These are phyloP conservation scores for Kregervanrija fluxuum DNA, from an alignment of 805 yeast species.

Conservation along the genomic window DNA sequence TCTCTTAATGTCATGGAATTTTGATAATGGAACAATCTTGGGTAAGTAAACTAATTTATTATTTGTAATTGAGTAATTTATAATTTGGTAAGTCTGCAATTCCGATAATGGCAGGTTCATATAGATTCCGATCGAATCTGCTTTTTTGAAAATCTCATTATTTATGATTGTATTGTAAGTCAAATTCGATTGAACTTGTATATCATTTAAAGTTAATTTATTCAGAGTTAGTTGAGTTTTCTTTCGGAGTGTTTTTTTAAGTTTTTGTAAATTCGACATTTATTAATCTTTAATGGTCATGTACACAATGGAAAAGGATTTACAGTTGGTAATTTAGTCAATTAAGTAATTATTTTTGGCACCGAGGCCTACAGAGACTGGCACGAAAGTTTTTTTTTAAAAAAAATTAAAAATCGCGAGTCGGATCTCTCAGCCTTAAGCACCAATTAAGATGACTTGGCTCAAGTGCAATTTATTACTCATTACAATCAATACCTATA, in stretches of 20 bases:
- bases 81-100: slow-evolving; percentile 50
- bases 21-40: slow-evolving; percentile 26
- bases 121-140: slow-evolving; percentile 54
- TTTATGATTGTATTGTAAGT: slow-evolving; percentile 2
- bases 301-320: too few species aligned
- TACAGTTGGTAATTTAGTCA: too few species aligned
- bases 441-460: too few species aligned
- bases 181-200: neutral
- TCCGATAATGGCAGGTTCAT: slow-evolving; percentile 75
- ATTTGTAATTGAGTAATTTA: slow-evolving; percentile 40
- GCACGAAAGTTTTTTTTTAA: too few species aligned
- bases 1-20: slow-evolving; percentile 21
- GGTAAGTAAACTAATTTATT: slow-evolving; percentile 55
- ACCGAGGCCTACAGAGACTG: too few species aligned
- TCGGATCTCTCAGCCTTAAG: too few species aligned
- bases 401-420: too few species aligned
- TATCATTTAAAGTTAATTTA: neutral
- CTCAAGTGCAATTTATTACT: too few species aligned
- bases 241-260: slow-evolving; percentile 2
- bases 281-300: too few species aligned
- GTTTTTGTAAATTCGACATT: neutral
- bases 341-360: too few species aligned
- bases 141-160: slow-evolving; percentile 30
- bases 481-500: too few species aligned
- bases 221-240: neutral